A percentile compares a stretch with the other conserved stretches of the same genome.
Evolutionary conservation across 805 yeast species (phyloP).

Genomic region (Danielia oregonensis): DNA sequence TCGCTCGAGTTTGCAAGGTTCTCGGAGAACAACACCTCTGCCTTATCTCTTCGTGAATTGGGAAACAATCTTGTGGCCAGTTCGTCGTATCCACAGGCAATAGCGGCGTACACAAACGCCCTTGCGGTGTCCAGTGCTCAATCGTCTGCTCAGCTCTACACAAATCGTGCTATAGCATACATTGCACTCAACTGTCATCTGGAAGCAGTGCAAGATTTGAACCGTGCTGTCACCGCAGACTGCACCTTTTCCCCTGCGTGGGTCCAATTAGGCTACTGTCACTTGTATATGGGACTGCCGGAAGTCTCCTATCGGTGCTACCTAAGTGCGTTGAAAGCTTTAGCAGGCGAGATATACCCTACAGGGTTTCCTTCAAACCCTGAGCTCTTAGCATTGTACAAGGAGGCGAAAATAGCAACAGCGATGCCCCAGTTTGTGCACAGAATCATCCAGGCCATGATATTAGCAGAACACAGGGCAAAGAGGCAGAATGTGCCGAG

Average conservation of each 20-base stretch:
- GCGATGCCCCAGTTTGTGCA: slow-evolving; percentile 39
- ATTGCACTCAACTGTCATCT: slow-evolving; percentile 39
- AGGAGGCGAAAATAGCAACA: slow-evolving; percentile 17
- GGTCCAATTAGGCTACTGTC: slow-evolving; percentile 43
- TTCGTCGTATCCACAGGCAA: slow-evolving; percentile 37
- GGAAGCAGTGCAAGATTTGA: slow-evolving; percentile 37
- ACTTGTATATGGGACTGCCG: slow-evolving; percentile 37
- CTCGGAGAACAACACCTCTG: too few relatives aligned
- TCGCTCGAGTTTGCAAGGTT: too few relatives aligned
- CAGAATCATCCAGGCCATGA: slow-evolving; percentile 28
- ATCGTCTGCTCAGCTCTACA: slow-evolving; percentile 27
- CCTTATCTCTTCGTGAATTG: slow-evolving; percentile 28
- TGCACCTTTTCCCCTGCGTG: slow-evolving; percentile 38
- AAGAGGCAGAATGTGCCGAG: slow-evolving; percentile 31
- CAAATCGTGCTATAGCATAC: slow-evolving; percentile 40
- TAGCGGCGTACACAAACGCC: slow-evolving; percentile 36
- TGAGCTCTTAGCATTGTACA: slow-evolving; percentile 16
- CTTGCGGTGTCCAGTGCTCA: slow-evolving; percentile 16
- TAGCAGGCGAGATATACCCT: slow-evolving; percentile 31
- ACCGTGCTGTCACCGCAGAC: slow-evolving; percentile 28
- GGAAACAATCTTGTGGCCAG: slow-evolving; percentile 39
- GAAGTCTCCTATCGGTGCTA: slow-evolving; percentile 32
- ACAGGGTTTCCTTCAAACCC: slow-evolving; percentile 14
- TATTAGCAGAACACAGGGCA: slow-evolving; percentile 36
- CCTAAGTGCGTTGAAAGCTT: slow-evolving; percentile 25